phyloP scores from a whole-genome alignment of 2,329 filamentous ascomycete genomes.

The Anisogramma anomala region DNA sequence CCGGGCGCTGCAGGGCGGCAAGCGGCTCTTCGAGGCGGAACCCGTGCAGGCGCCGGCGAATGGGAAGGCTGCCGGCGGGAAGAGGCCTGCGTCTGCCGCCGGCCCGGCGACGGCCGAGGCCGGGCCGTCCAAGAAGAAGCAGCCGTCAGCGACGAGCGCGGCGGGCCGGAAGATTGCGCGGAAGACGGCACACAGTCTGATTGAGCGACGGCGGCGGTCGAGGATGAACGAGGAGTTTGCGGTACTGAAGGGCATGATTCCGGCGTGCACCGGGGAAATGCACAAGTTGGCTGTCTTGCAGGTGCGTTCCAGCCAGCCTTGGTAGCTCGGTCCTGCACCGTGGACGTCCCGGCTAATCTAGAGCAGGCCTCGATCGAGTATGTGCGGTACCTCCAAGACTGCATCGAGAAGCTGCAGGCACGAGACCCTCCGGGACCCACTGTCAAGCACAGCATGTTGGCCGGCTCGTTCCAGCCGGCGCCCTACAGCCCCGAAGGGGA shows the following conservation, averaged over 20 bases:
- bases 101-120: constrained; percentile 24
- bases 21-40: constrained; percentile 19
- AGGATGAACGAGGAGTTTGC: constrained; percentile 99
- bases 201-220: constrained; percentile 75
- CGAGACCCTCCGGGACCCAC: constrained; percentile 25
- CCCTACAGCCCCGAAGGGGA: constrained; percentile 19
- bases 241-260: constrained; percentile 87
- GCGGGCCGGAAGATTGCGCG: constrained; percentile 89
- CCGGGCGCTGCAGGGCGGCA: constrained; percentile 34
- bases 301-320: no score
- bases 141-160: constrained; percentile 62
- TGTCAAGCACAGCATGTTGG: constrained; percentile 20
- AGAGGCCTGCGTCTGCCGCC: constrained; percentile 4
- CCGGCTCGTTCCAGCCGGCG: constrained; percentile 20
- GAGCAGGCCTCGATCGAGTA: constrained; percentile 87
- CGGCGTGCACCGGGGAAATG: constrained; percentile 94
- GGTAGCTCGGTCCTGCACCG: no score
- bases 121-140: constrained; percentile 54
- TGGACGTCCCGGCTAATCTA: constrained; percentile 9
- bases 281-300: constrained; percentile 93
- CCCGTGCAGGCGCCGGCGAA: constrained; percentile 17
- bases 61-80: constrained; percentile 17
- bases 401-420: constrained; percentile 66
- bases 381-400: constrained; percentile 84
- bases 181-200: constrained; percentile 92